These are phyloP conservation scores for Adenanthera pavonina DNA, from an alignment of 306 rosid genomes.

Conservation along the genomic window DNA sequence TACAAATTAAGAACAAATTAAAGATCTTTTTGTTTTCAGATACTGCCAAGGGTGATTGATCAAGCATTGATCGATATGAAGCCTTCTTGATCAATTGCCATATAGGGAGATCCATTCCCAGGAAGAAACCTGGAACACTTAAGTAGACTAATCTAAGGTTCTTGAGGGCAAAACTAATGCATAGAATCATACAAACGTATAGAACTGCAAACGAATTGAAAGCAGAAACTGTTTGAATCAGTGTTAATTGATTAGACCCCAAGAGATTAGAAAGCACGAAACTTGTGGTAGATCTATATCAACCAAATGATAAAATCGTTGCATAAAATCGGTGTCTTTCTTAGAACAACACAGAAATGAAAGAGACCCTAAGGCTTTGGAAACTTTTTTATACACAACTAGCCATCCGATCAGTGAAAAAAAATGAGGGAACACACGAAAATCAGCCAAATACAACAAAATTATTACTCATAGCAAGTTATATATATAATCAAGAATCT, in stretches of 20 bases:
- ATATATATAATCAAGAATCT: neutral
- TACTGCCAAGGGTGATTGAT: too few relatives aligned
- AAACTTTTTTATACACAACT: neutral
- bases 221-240: neutral
- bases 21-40: too few relatives aligned
- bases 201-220: neutral
- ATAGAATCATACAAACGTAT: constrained; percentile 21
- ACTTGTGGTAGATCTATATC: constrained; percentile 19
- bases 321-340: constrained; percentile 6
- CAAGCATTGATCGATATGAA: too few relatives aligned
- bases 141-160: neutral
- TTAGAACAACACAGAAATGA: neutral
- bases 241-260: neutral
- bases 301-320: neutral
- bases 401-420: neutral
- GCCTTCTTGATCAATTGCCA: neutral
- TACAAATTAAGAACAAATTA: neutral
- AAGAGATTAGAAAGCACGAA: constrained; percentile 5
- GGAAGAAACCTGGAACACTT: neutral
- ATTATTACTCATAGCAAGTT: neutral
- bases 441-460: neutral
- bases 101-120: neutral
- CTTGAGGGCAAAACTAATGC: constrained; percentile 15
- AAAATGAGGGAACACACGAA: neutral
- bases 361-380: constrained; percentile 5